phyloP scores from a whole-genome alignment of 2,329 filamentous ascomycete species.

The Mollisiaceae sp. region DNA sequence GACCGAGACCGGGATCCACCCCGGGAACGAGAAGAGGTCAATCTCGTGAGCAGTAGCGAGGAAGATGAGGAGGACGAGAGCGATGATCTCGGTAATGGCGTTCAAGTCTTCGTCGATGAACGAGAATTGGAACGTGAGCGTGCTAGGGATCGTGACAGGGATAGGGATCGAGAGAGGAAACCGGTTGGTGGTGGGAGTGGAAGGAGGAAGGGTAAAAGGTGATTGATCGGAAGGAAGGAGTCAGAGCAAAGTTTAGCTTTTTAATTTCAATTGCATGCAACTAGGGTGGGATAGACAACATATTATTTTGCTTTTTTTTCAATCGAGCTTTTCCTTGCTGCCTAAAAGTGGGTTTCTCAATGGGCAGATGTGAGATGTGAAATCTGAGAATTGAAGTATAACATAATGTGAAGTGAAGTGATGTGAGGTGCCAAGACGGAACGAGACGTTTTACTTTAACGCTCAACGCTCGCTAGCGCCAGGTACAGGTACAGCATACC shows the following conservation, averaged over 20 bases:
- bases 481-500: too few species aligned
- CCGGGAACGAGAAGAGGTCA: constrained; percentile 21
- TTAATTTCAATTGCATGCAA: constrained; percentile 4
- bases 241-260: too few species aligned
- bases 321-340: background rate
- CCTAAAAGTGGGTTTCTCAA: too few species aligned
- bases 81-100: constrained; percentile 40
- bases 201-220: constrained; percentile 35
- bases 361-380: too few species aligned
- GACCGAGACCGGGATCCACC: background rate
- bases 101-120: constrained; percentile 38
- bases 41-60: constrained; percentile 27
- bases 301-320: background rate
- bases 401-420: background rate
- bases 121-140: constrained; percentile 18
- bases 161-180: constrained; percentile 32
- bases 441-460: background rate
- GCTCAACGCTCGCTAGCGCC: background rate
- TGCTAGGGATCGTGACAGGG: constrained; percentile 19
- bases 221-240: constrained; percentile 9
- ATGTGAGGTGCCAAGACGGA: too few species aligned
- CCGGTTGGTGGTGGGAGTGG: constrained; percentile 26
- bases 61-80: constrained; percentile 37
- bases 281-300: constrained; percentile 7
- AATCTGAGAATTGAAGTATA: too few species aligned